Evolutionary conservation across 2,329 filamentous ascomycete species (phyloP).

Genomic region (Colletotrichum sp.): DNA sequence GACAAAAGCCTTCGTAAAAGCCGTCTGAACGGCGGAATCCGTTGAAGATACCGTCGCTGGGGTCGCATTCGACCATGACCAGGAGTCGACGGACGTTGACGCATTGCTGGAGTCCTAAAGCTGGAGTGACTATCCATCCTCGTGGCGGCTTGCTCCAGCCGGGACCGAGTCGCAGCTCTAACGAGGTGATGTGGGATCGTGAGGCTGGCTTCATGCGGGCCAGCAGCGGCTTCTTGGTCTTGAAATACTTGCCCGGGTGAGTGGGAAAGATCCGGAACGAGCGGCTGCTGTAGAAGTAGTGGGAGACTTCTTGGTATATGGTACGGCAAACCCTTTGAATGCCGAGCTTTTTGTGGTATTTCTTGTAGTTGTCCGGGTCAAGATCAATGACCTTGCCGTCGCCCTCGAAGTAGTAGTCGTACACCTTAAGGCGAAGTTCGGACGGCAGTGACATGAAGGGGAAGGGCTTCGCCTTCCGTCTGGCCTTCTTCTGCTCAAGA

Average conservation of each 20-base stretch:
- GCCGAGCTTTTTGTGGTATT: slow-evolving; percentile 62
- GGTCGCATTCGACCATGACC: slow-evolving; percentile 76
- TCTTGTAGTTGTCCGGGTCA: slow-evolving; percentile 68
- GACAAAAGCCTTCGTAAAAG: slow-evolving; percentile 74
- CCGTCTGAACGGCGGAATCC: slow-evolving; percentile 70
- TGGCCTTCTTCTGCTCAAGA: slow-evolving; percentile 29
- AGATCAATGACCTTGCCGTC: slow-evolving; percentile 66
- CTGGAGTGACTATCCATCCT: slow-evolving; percentile 71
- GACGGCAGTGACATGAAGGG: slow-evolving; percentile 71
- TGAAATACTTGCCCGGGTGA: slow-evolving; percentile 69
- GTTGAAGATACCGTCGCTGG: slow-evolving; percentile 69
- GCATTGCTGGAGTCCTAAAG: slow-evolving; percentile 69
- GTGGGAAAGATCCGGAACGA: slow-evolving; percentile 72
- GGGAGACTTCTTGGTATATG: slow-evolving; percentile 67
- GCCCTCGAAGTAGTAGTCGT: slow-evolving; percentile 65
- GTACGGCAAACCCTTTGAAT: slow-evolving; percentile 66
- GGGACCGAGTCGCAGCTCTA: slow-evolving; percentile 75
- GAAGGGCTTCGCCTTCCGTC: slow-evolving; percentile 50
- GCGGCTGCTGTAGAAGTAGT: slow-evolving; percentile 69
- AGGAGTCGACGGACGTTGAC: slow-evolving; percentile 62
- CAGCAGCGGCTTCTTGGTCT: slow-evolving; percentile 75
- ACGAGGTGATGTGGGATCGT: slow-evolving; percentile 62
- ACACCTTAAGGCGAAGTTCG: slow-evolving; percentile 74
- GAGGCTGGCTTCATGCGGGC: slow-evolving; percentile 68
- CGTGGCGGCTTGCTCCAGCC: slow-evolving; percentile 74